These are phyloP conservation scores for Cokeromyces recurvatus DNA, from an alignment of 371 early-diverging fungal genomes.

Conservation along the genomic window DNA sequence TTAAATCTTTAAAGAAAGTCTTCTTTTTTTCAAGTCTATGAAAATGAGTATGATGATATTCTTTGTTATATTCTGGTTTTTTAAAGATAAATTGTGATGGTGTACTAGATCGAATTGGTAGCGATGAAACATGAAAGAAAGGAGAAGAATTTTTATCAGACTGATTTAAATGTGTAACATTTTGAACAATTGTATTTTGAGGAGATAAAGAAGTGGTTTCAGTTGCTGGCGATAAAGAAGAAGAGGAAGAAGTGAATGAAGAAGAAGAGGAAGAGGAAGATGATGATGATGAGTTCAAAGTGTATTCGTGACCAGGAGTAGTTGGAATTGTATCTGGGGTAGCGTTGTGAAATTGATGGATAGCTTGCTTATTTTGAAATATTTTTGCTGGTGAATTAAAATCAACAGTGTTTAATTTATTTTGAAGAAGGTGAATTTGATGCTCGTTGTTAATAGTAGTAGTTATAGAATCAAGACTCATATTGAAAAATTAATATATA, in stretches of 20 bases:
- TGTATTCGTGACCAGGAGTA: too few species aligned
- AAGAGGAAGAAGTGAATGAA: not conserved
- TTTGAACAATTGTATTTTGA: too few species aligned
- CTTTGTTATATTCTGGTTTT: slow-evolving; percentile 33
- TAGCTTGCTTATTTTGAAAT: slow-evolving; percentile 23
- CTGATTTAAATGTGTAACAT: too few species aligned
- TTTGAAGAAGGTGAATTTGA: too few species aligned
- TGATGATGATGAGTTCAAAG: too few species aligned
- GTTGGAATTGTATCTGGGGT: slow-evolving; percentile 39
- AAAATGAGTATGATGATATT: slow-evolving; percentile 36
- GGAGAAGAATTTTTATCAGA: too few species aligned
- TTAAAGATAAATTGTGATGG: slow-evolving; percentile 40
- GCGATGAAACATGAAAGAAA: too few species aligned
- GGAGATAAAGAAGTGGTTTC: too few species aligned
- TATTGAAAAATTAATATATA: too few species aligned
- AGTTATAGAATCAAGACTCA: too few species aligned
- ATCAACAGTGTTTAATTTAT: slow-evolving; percentile 23
- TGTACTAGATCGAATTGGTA: slow-evolving; percentile 3
- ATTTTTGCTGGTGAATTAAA: slow-evolving; percentile 35
- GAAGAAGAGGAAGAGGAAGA: not conserved
- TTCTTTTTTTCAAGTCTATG: slow-evolving; percentile 23
- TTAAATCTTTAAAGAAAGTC: slow-evolving; percentile 6
- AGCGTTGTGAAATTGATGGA: slow-evolving; percentile 34
- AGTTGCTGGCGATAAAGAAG: not conserved
- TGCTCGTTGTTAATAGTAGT: too few species aligned